Evolutionary conservation across 2,329 filamentous ascomycete genomes (phyloP), one percentile per base, ranked within the genome.

Genomic region (Neopestalotiopsis sp.): DNA sequence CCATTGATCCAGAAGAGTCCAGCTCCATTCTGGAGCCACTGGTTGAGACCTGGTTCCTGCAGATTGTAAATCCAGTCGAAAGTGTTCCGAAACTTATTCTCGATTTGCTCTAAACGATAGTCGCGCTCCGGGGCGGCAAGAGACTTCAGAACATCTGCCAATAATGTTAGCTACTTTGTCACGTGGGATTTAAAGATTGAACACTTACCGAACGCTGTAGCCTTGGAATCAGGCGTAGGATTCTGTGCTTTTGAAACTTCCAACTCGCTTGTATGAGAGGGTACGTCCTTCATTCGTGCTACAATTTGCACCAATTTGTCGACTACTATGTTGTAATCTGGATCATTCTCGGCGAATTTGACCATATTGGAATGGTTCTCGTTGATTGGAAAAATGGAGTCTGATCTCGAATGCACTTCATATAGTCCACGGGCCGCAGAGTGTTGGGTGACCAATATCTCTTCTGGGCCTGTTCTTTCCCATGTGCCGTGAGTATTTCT

Each of bases 341-440:
- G 28, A 57, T 74, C 68, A 12, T 65, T 69, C 3, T 30, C 42
- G 1, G 57, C 3, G 14, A 74, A 75, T 32, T 75, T 76, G 42
- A 74, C 74, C 68, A 76, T 74, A 1, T 72, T 61, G 3, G 72
- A 75, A 49, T 76, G 74, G 17, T 69, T 72, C 49, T 71, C 68
- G 24, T 76, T 68, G 30, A 76, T 74, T 0, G 70, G 70, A n/a
- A 76, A 72, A 1, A 68, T 71, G 0, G 24, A 13, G 1, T 68
- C 57, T 0, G 66, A 59, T 3, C 28, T 60, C 57, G 20, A 24
- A 32, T 67, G 60, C 12, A 49, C 58, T 32, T 64, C 12, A 17
- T 67, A 71, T 38, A 71, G 42, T 9, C 70, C 68, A 34, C 72
- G 67, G 7, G 74, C 75, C 10, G 75, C 75, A 4, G 75, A 76